Evolutionary conservation across 306 rosid genomes (phyloP), one percentile per base, ranked within the genome.

Genomic region (Mucuna pruriens): DNA sequence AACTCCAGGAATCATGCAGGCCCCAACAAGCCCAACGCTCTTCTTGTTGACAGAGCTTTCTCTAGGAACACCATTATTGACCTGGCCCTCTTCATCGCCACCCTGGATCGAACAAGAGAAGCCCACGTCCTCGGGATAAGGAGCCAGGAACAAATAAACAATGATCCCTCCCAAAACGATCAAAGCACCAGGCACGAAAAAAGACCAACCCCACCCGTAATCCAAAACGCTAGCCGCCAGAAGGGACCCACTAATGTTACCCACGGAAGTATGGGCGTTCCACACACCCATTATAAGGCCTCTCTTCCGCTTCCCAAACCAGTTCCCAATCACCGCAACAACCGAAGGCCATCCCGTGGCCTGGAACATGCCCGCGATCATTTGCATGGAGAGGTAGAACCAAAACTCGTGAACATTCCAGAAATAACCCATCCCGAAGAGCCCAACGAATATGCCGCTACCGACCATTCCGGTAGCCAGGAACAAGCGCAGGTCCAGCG

Each of bases 291-390:
- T 94, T 29, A 94, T 94, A 54, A 92, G 79, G 0, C 97, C 95
- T 22, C 95, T 86, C 84, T 89, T 94, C 44, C 94, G 72, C 49
- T 90, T 94, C 34, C 95, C 98, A 74, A 94, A 94, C 98, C 98
- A 94, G 62, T 90, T 90, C 0, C 98, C 97, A 25, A 94, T 82
- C 29, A 94, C 98, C 9, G 97, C 98, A 10, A 94, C 97, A 38
- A 94, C 98, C 2, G 89, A 90, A 70, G 97, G 98, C 97, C 98
- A 94, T 3, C 98, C 95, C 0, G 98, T 94, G 1, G 98, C 95
- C 38, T 94, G 95, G 63, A 94, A 92, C 83, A 94, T 61, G 7
- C 97, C 95, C 0, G 97, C 97, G 9, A 86, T 48, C 97, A 92
- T 92, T 48, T 92, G 98, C 94, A 90, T 90, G 0, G 49, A 39